These are phyloP conservation scores for Oropetium thomaeum DNA, from an alignment of 176 grass and related monocot species.

Conservation along the genomic window DNA sequence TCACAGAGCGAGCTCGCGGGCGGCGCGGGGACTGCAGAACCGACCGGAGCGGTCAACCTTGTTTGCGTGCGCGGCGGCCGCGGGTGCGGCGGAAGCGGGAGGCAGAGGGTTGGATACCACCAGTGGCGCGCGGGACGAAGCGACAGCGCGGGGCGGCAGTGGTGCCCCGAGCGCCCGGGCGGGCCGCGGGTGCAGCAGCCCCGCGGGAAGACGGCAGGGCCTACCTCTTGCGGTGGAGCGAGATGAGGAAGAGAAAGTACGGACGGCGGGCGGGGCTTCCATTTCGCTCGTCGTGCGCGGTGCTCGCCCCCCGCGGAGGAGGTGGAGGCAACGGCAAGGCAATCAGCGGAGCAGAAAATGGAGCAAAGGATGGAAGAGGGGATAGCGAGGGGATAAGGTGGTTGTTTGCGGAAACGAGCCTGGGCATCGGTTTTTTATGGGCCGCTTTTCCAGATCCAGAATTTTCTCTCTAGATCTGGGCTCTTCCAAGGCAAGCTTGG, in stretches of 20 bases:
- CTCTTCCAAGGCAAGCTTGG: no score
- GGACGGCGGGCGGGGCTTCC: conserved; percentile 8
- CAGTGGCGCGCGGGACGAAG: conserved; percentile 29
- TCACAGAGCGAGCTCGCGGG: conserved; percentile 95
- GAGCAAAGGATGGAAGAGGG: not conserved
- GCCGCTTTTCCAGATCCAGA: no score
- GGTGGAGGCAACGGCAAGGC: not conserved
- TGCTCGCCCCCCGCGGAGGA: conserved; percentile 26
- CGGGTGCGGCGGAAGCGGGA: not conserved
- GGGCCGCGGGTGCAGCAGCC: not conserved
- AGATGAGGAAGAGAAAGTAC: not conserved
- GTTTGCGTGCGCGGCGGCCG: conserved; percentile 12
- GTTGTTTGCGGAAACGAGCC: not conserved
- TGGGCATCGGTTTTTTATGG: no score
- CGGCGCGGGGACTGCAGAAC: conserved; percentile 81
- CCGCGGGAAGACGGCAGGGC: not conserved
- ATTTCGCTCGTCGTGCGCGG: conserved; percentile 28
- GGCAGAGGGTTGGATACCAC: conserved; percentile 29
- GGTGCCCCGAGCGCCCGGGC: not conserved
- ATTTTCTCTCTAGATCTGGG: no score
- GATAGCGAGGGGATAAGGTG: conserved; percentile 54
- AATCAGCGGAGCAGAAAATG: conserved; percentile 27
- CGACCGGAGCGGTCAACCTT: conserved; percentile 77
- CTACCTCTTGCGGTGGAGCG: not conserved
- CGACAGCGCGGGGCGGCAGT: conserved; percentile 26